Percentiles rank a stretch among this genome's conserved stretches.
Evolutionary conservation across 495 filamentous ascomycete genomes (phyloP).

Genomic region (Penicillium manginii): DNA sequence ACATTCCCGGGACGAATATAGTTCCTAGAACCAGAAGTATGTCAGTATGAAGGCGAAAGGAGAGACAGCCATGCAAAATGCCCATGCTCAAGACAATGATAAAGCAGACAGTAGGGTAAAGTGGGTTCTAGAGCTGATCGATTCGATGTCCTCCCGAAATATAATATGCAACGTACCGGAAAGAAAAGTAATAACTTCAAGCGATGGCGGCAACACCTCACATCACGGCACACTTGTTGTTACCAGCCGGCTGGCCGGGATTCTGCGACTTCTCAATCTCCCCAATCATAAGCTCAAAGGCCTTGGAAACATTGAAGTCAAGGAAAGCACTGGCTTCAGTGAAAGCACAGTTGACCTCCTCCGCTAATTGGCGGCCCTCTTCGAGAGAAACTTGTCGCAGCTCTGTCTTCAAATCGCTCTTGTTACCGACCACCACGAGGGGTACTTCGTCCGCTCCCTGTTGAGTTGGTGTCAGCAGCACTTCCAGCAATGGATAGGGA

Average conservation of each 20-base stretch:
- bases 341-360: conserved; percentile 89
- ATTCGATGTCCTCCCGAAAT: background rate
- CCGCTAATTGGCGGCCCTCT: conserved; percentile 76
- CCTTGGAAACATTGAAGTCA: conserved; percentile 88
- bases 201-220: conserved; percentile 38
- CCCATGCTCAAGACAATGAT: too few relatives aligned
- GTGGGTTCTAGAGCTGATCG: too few relatives aligned
- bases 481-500: too few relatives aligned
- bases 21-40: background rate
- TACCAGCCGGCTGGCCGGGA: conserved; percentile 77
- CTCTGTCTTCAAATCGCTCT: conserved; percentile 89
- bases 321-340: conserved; percentile 94
- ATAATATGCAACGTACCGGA: conserved; percentile 6
- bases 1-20: background rate
- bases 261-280: conserved; percentile 96
- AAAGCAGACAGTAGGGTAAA: too few relatives aligned
- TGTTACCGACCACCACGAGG: conserved; percentile 94
- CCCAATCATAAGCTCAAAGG: conserved; percentile 92
- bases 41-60: background rate
- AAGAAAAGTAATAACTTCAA: conserved; percentile 2
- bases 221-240: conserved; percentile 85
- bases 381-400: conserved; percentile 89
- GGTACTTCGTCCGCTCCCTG: conserved; percentile 93
- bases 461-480: too few relatives aligned
- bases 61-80: too few relatives aligned